A percentile compares a stretch with the other conserved stretches of the same genome.
phyloP scores from a whole-genome alignment of 164 flowering plant species.

The Stephania japonica region DNA sequence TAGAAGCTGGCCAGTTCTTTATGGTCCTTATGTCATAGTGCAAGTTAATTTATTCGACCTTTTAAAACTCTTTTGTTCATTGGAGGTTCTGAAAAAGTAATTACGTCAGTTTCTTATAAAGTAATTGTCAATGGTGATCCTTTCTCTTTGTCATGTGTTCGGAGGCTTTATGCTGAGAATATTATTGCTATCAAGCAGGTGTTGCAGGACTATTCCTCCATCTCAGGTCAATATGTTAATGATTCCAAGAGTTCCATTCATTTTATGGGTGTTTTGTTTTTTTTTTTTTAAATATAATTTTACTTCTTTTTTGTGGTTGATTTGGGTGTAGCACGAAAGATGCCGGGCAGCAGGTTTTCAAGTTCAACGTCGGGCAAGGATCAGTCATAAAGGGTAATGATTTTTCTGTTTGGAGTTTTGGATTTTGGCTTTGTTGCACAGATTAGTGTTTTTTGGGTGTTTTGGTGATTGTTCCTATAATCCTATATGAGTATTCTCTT shows the following conservation, averaged over 20 bases:
- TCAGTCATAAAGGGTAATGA: constrained; percentile 75
- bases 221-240: no score
- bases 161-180: no score
- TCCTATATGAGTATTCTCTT: no score
- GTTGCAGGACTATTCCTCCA: no score
- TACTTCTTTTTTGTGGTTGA: background rate
- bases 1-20: background rate
- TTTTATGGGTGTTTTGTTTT: background rate
- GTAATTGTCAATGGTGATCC: no score
- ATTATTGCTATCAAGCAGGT: no score
- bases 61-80: background rate
- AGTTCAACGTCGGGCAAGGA: constrained; percentile 77
- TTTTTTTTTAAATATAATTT: background rate
- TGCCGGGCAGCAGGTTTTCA: constrained; percentile 87
- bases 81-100: no score
- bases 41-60: background rate
- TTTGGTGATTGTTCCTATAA: no score
- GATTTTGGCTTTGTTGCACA: background rate
- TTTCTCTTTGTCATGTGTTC: no score
- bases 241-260: no score
- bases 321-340: constrained; percentile 69
- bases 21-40: background rate
- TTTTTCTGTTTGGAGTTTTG: background rate
- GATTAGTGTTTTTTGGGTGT: background rate
- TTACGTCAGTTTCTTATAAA: no score